phyloP scores from a whole-genome alignment of 1,284 basidiomycete genomes.

The Sparassis latifolia region DNA sequence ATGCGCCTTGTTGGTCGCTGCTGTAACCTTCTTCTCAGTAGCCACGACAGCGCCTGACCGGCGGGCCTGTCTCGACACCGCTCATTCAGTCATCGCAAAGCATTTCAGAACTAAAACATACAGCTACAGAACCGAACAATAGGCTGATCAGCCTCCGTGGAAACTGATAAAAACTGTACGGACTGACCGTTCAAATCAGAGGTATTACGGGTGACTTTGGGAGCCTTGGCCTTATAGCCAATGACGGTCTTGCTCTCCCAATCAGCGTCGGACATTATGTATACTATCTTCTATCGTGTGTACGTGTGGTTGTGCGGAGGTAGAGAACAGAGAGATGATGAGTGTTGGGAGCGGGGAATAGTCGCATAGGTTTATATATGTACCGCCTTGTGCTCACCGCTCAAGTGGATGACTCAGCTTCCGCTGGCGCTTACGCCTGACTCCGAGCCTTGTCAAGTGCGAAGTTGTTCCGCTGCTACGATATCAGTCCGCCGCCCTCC shows the following conservation, averaged over 20 bases:
- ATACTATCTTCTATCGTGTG: conserved; percentile 4
- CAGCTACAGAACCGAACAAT: conserved; percentile 31
- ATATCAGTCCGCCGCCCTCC: no score
- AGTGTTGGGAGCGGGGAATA: conserved; percentile 10
- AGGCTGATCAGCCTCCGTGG: conserved; percentile 8
- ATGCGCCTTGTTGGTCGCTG: conserved; percentile 68
- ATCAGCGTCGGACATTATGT: conserved; percentile 36
- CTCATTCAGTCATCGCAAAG: neutral
- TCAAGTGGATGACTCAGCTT: neutral
- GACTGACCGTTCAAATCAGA: conserved; percentile 68
- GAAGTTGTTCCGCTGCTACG: no score
- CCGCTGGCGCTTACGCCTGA: neutral
- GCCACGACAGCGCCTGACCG: conserved; percentile 65
- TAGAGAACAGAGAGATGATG: conserved; percentile 1
- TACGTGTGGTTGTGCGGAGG: neutral
- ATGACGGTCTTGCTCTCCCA: conserved; percentile 77
- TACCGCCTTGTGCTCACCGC: conserved; percentile 4
- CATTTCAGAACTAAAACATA: conserved; percentile 25
- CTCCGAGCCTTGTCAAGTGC: neutral
- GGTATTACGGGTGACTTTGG: conserved; percentile 65
- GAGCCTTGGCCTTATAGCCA: conserved; percentile 62
- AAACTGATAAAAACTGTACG: neutral
- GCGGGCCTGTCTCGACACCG: conserved; percentile 45
- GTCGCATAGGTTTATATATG: conserved; percentile 17
- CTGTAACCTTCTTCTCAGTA: conserved; percentile 71